Conservation (phyloP, 179 eudicot species). For the Sideroxylon spinosum region DNA sequence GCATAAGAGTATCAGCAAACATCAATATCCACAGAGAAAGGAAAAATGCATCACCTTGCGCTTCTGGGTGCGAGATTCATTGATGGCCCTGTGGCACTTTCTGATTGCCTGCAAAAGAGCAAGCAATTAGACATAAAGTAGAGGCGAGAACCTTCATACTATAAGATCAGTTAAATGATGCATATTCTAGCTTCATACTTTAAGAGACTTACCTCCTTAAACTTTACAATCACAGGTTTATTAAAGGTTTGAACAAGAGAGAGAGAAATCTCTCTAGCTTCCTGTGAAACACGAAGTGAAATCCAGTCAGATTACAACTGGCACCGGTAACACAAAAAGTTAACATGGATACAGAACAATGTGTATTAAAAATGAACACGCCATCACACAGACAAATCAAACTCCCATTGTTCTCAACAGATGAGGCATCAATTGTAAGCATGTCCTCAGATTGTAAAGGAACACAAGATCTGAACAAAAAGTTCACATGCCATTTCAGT, state of each 20-base stretch:
- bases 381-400: neutral
- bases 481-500: conserved; percentile 5
- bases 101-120: conserved; percentile 64
- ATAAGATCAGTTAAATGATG: neutral
- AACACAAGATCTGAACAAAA: conserved; percentile 2
- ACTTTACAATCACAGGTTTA: conserved; percentile 62
- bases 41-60: conserved; percentile 61
- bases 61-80: conserved; percentile 93
- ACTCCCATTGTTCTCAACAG: neutral
- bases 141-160: neutral
- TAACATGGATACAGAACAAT: neutral
- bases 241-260: conserved; percentile 60
- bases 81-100: conserved; percentile 88
- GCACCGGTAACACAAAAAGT: neutral
- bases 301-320: neutral
- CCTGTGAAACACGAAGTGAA: conserved; percentile 48
- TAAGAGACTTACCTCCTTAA: conserved; percentile 72
- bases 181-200: neutral
- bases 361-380: neutral
- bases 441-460: neutral
- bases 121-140: neutral
- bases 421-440: neutral
- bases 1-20: neutral
- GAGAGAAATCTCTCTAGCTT: conserved; percentile 70
- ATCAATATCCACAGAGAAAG: conserved; percentile 8